A percentile compares a stretch with the other conserved stretches of the same genome.
Evolutionary conservation across 441 rosid species (phyloP).

Genomic region (Adansonia madagascariensis): DNA sequence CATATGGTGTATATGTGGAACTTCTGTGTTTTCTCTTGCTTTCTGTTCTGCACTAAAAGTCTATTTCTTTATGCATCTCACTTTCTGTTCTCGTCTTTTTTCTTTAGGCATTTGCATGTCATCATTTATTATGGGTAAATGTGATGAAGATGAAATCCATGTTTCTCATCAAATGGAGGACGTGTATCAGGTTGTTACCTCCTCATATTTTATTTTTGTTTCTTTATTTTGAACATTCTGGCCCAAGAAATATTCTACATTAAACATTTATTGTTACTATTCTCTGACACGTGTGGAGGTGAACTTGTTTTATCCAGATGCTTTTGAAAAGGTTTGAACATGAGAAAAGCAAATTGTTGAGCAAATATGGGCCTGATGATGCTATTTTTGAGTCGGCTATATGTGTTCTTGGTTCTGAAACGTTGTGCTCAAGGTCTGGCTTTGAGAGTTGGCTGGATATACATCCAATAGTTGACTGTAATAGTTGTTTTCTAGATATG

Average conservation of each 20-base stretch:
- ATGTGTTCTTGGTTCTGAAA: slow-evolving; percentile 62
- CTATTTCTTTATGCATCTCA: not conserved
- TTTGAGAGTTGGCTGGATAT: slow-evolving; percentile 63
- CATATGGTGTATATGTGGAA: slow-evolving; percentile 1
- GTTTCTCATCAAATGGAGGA: slow-evolving; percentile 65
- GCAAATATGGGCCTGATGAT: slow-evolving; percentile 35
- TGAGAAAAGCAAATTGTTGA: slow-evolving; percentile 60
- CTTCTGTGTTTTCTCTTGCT: slow-evolving; percentile 9
- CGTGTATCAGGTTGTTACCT: slow-evolving; percentile 64
- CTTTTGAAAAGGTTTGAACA: slow-evolving; percentile 62
- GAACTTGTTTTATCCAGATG: slow-evolving; percentile 52
- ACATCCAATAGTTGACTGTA: slow-evolving; percentile 56
- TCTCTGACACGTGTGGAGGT: slow-evolving; percentile 29
- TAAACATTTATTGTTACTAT: slow-evolving; percentile 11
- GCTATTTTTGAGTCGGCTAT: slow-evolving; percentile 37
- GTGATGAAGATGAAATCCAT: slow-evolving; percentile 42
- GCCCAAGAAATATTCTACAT: not conserved
- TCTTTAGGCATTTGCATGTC: slow-evolving; percentile 80
- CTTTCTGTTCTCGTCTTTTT: not conserved
- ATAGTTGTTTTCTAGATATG: slow-evolving; percentile 76
- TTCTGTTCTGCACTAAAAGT: not conserved
- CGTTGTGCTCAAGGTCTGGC: slow-evolving; percentile 55
- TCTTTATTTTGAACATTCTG: slow-evolving; percentile 14
- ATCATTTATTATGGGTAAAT: slow-evolving; percentile 55
- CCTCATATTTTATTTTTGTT: slow-evolving; percentile 5